A percentile compares a stretch with the other conserved stretches of the same genome.
phyloP scores from a whole-genome alignment of 129 eudicot species.

The Solidago caesia region DNA sequence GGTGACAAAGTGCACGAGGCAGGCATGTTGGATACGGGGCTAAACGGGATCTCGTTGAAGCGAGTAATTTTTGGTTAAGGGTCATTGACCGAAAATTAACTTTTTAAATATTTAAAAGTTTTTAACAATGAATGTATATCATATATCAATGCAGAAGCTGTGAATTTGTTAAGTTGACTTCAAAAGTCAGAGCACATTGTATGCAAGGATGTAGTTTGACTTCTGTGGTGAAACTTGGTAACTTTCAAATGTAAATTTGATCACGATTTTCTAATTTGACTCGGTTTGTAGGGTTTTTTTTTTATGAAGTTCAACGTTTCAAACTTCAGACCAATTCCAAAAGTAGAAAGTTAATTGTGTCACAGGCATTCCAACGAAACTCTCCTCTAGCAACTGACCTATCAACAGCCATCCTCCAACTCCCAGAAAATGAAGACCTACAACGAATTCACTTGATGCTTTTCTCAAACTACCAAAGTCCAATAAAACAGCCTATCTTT shows the following conservation, averaged over 20 bases:
- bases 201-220: constrained; percentile 1
- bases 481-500: too few species aligned
- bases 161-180: constrained; percentile 11
- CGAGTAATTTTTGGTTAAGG: background rate
- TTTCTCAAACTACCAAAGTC: constrained; percentile 30
- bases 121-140: background rate
- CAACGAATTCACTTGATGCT: constrained; percentile 54
- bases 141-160: background rate
- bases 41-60: background rate
- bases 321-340: background rate
- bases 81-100: background rate
- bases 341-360: background rate
- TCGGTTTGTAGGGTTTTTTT: background rate
- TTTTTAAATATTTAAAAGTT: too few species aligned
- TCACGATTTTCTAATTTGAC: background rate
- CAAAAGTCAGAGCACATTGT: background rate
- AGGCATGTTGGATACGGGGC: too few species aligned
- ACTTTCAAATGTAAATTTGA: constrained; percentile 4
- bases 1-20: background rate
- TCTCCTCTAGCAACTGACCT: constrained; percentile 70
- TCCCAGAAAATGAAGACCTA: constrained; percentile 59
- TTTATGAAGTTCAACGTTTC: background rate
- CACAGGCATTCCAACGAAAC: constrained; percentile 72
- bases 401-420: constrained; percentile 63
- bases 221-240: constrained; percentile 15